Conservation (phyloP, 129 eudicot genomes). For the Kitagawia praeruptora region DNA sequence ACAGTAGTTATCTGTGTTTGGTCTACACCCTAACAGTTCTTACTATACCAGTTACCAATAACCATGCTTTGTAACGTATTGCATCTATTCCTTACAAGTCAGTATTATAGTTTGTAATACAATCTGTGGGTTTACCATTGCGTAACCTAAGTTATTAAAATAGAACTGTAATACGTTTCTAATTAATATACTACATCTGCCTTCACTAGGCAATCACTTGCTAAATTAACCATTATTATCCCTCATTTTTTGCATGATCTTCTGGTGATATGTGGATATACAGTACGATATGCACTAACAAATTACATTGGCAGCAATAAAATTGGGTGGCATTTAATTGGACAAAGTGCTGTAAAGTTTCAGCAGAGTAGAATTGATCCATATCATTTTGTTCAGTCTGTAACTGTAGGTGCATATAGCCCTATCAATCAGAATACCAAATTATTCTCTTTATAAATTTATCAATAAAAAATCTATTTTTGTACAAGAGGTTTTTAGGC, state of each 20-base stretch:
- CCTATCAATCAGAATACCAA: too few species aligned
- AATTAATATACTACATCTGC: neutral
- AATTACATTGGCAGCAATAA: neutral
- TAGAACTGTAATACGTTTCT: conserved; percentile 50
- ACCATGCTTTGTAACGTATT: neutral
- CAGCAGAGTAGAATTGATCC: neutral
- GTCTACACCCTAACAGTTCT: neutral
- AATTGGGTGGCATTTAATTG: neutral
- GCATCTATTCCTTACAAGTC: neutral
- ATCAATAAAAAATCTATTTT: neutral
- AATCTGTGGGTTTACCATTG: neutral
- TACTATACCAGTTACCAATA: neutral
- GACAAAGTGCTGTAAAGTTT: neutral
- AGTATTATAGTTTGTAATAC: too few species aligned
- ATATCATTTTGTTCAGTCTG: neutral
- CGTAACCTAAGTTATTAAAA: conserved; percentile 32
- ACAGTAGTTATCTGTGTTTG: too few species aligned
- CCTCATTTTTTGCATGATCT: neutral
- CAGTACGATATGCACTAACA: neutral
- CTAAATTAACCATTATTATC: neutral
- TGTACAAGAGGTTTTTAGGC: neutral
- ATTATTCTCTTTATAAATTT: too few species aligned
- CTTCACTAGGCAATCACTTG: neutral
- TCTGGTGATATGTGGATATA: neutral
- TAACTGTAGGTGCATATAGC: too few species aligned